These are phyloP conservation scores for Ogataea saltuana DNA, from an alignment of 805 yeast genomes.

Conservation along the genomic window DNA sequence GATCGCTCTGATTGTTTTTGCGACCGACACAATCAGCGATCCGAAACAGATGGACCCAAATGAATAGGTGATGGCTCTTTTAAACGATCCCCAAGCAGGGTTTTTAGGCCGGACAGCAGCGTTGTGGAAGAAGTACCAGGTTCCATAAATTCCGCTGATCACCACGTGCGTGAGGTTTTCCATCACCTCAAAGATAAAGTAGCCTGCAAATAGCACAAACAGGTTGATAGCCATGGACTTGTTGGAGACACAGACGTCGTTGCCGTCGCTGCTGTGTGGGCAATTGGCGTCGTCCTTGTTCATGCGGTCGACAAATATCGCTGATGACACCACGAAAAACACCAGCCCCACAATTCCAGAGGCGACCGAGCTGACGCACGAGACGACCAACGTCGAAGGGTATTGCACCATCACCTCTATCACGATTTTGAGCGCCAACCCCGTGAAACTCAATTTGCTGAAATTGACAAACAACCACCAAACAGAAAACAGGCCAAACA, in stretches of 20 bases:
- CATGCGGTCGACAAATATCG: constrained; percentile 34
- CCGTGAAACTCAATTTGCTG: constrained; percentile 33
- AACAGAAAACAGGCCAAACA: constrained; percentile 24
- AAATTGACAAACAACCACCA: constrained; percentile 28
- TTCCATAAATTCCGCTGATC: constrained; percentile 81
- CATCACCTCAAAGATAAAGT: constrained; percentile 77
- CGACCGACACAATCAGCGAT: constrained; percentile 66
- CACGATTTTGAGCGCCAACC: constrained; percentile 39
- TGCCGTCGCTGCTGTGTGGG: constrained; percentile 31
- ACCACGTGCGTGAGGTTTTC: constrained; percentile 79
- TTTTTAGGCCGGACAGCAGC: constrained; percentile 62
- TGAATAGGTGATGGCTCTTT: constrained; percentile 77
- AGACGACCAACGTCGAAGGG: constrained; percentile 65
- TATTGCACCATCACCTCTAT: constrained; percentile 73
- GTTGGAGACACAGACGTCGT: constrained; percentile 34
- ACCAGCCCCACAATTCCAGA: constrained; percentile 62
- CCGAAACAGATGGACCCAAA: constrained; percentile 92
- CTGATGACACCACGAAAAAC: constrained; percentile 65
- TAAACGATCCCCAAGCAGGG: constrained; percentile 80
- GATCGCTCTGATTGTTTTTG: constrained; percentile 62
- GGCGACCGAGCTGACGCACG: constrained; percentile 40
- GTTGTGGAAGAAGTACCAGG: constrained; percentile 76
- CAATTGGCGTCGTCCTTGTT: constrained; percentile 55
- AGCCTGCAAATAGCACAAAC: constrained; percentile 80
- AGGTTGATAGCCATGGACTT: constrained; percentile 39